Evolutionary conservation across 1,284 basidiomycete species (phyloP).

Genomic region (Coriolopsis trogii): DNA sequence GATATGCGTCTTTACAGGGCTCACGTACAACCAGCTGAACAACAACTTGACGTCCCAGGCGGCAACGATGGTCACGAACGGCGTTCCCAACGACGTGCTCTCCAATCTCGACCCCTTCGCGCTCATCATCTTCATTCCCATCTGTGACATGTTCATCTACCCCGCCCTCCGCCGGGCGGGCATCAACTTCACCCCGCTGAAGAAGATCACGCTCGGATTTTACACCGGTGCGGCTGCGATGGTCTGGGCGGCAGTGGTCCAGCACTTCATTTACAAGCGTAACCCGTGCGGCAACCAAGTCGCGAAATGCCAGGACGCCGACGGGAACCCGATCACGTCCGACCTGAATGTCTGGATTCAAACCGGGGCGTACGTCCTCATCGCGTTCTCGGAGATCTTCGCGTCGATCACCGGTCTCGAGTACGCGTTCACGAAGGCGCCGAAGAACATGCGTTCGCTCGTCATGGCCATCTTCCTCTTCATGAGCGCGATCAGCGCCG

Average conservation of each 20-base stretch:
- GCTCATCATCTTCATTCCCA: constrained; percentile 75
- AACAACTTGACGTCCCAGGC: constrained; percentile 83
- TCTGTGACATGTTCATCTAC: constrained; percentile 71
- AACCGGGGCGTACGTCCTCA: constrained; percentile 66
- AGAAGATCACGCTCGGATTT: constrained; percentile 80
- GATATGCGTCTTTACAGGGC: constrained; percentile 60
- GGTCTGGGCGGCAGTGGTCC: constrained; percentile 71
- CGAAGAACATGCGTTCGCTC: constrained; percentile 80
- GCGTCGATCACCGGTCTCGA: constrained; percentile 87
- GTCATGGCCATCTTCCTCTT: constrained; percentile 79
- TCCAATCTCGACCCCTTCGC: constrained; percentile 82
- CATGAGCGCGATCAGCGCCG: constrained; percentile 63
- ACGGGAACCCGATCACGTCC: constrained; percentile 45
- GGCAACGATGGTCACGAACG: constrained; percentile 71
- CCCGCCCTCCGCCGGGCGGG: constrained; percentile 68
- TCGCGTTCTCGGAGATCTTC: constrained; percentile 80
- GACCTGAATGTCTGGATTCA: constrained; percentile 81
- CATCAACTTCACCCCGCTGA: constrained; percentile 73
- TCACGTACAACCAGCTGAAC: constrained; percentile 75
- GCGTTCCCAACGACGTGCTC: constrained; percentile 81
- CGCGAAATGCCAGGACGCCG: constrained; percentile 51
- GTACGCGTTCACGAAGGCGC: constrained; percentile 89
- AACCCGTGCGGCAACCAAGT: constrained; percentile 69
- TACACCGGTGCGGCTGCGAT: constrained; percentile 60
- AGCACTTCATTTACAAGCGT: constrained; percentile 78